These are phyloP conservation scores for Yarrowia porcina DNA, from an alignment of 805 yeast species.

Conservation along the genomic window DNA sequence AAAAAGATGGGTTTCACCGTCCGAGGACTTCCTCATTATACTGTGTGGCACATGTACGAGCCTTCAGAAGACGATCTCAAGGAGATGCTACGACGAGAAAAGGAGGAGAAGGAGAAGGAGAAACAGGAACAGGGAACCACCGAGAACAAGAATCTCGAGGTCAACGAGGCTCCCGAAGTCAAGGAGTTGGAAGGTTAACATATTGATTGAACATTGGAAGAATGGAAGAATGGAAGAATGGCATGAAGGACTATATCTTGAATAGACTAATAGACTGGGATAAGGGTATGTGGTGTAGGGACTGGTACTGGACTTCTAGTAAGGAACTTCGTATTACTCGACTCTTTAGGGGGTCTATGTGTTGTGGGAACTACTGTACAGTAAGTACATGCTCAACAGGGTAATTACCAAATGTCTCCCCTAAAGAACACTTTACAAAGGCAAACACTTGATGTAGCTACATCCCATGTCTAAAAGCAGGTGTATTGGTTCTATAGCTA, in stretches of 20 bases:
- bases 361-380: too few relatives aligned
- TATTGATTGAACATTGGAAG: background rate
- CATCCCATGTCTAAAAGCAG: too few relatives aligned
- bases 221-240: too few relatives aligned
- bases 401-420: too few relatives aligned
- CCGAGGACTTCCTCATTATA: slow-evolving; percentile 91
- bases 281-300: too few relatives aligned
- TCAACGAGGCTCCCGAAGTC: slow-evolving; percentile 7
- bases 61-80: slow-evolving; percentile 93
- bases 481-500: too few relatives aligned
- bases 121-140: slow-evolving; percentile 30
- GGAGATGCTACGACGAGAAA: slow-evolving; percentile 48
- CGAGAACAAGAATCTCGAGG: slow-evolving; percentile 28
- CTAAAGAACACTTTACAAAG: too few relatives aligned
- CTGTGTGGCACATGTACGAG: slow-evolving; percentile 96
- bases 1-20: slow-evolving; percentile 84
- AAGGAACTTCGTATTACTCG: too few relatives aligned
- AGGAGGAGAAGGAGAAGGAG: slow-evolving; percentile 36
- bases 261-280: slow-evolving; percentile 11
- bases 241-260: too few relatives aligned
- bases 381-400: too few relatives aligned
- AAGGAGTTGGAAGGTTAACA: background rate
- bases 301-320: background rate
- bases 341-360: too few relatives aligned
- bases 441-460: too few relatives aligned